These are phyloP conservation scores for Apodospora peruviana DNA, from an alignment of 495 filamentous ascomycete species.

Conservation along the genomic window DNA sequence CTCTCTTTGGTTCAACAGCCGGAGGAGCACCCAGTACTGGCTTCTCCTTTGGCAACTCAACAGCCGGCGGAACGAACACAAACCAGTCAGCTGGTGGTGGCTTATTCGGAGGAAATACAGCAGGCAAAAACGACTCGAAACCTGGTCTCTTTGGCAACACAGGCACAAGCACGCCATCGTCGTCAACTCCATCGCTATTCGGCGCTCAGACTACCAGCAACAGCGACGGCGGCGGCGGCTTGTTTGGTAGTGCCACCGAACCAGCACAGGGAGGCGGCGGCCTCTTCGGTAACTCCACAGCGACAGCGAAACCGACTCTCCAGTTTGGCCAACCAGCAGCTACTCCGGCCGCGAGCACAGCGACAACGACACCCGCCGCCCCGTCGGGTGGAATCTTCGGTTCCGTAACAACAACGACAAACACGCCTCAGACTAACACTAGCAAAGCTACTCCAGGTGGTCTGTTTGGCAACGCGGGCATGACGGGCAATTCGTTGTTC, in stretches of 20 bases:
- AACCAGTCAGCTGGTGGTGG: conserved; percentile 24
- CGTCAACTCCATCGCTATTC: conserved; percentile 12
- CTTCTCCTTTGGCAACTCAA: conserved; percentile 30
- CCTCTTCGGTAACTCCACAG: conserved; percentile 33
- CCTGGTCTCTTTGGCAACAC: conserved; percentile 24
- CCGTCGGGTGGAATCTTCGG: background rate
- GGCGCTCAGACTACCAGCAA: background rate
- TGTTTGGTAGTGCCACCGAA: no score
- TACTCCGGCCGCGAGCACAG: conserved; percentile 11
- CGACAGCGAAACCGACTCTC: no score
- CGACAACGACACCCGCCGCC: no score
- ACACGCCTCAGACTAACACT: no score
- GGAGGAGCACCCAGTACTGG: conserved; percentile 13
- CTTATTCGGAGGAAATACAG: conserved; percentile 45
- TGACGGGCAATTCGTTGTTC: conserved; percentile 1
- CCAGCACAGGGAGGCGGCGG: conserved; percentile 14
- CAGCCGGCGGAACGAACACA: conserved; percentile 21
- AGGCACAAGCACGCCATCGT: conserved; percentile 17
- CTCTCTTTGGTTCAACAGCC: conserved; percentile 29
- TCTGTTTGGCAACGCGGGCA: conserved; percentile 5
- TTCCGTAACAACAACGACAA: no score
- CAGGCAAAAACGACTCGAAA: conserved; percentile 25
- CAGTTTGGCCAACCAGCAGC: conserved; percentile 21
- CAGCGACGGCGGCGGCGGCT: conserved; percentile 14
- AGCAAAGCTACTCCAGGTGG: conserved; percentile 18